Evolutionary conservation across 2,329 filamentous ascomycete genomes (phyloP).

Genomic region (Eutypa lata): DNA sequence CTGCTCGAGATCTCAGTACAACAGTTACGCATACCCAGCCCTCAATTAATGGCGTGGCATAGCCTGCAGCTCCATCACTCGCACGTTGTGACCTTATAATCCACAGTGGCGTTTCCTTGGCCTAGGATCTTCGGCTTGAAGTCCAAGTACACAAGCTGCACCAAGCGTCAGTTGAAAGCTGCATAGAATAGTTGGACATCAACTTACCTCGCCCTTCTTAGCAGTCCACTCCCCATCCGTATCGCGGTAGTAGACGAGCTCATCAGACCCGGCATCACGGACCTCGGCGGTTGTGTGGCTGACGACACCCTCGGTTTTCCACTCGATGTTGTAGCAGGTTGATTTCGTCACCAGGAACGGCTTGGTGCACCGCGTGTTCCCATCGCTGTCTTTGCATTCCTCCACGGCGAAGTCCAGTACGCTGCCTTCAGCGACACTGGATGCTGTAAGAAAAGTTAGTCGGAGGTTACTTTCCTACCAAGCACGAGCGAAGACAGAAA

Average conservation of each 20-base stretch:
- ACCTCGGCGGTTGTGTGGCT: slow-evolving; percentile 32
- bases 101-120: slow-evolving; percentile 41
- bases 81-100: slow-evolving; percentile 38
- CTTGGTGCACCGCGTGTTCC: slow-evolving; percentile 36
- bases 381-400: slow-evolving; percentile 36
- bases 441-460: slow-evolving; percentile 12
- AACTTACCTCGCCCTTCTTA: slow-evolving; percentile 37
- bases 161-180: not conserved
- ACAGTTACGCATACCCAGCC: too few relatives aligned
- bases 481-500: too few relatives aligned
- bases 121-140: slow-evolving; percentile 44
- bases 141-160: slow-evolving; percentile 40
- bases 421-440: slow-evolving; percentile 29
- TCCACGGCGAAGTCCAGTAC: slow-evolving; percentile 40
- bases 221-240: slow-evolving; percentile 43
- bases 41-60: too few relatives aligned
- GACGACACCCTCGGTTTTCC: slow-evolving; percentile 36
- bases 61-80: slow-evolving; percentile 12
- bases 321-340: slow-evolving; percentile 39
- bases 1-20: too few relatives aligned
- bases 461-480: not conserved
- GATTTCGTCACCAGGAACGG: slow-evolving; percentile 37
- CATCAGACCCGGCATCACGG: slow-evolving; percentile 29
- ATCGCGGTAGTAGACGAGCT: slow-evolving; percentile 43
- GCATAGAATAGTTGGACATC: not conserved